Evolutionary conservation across 106 monocot genomes (phyloP).

Genomic region (Gastrodia elata): DNA sequence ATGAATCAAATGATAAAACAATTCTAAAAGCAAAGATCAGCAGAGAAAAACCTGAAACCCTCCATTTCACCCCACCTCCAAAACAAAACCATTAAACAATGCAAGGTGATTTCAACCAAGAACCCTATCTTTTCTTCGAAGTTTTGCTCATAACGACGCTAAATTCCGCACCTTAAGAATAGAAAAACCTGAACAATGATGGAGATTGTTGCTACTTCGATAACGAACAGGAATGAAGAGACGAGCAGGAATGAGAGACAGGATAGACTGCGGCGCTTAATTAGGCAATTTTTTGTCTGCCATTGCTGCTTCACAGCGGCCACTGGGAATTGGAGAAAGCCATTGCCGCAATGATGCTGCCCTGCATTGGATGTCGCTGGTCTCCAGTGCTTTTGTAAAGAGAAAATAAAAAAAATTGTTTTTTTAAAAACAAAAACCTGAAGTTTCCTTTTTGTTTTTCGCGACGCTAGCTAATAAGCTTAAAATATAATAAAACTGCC

Average conservation of each 20-base stretch:
- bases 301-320: neutral
- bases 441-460: no score
- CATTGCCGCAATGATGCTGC: neutral
- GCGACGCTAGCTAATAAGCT: no score
- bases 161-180: neutral
- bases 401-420: no score
- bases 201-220: neutral
- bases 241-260: neutral
- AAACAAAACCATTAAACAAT: neutral
- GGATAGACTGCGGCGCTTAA: neutral
- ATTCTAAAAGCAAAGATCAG: neutral
- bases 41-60: neutral
- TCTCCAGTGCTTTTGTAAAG: neutral
- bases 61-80: neutral
- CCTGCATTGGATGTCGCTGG: neutral
- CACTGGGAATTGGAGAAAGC: neutral
- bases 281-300: neutral
- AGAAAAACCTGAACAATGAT: neutral
- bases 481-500: no score
- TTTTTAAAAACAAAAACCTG: no score
- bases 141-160: neutral
- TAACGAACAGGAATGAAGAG: neutral
- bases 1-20: neutral
- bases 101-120: neutral
- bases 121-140: neutral